phyloP scores from a whole-genome alignment of 371 early-diverging fungal species.

The Homolaphlyctis polyrhiza region DNA sequence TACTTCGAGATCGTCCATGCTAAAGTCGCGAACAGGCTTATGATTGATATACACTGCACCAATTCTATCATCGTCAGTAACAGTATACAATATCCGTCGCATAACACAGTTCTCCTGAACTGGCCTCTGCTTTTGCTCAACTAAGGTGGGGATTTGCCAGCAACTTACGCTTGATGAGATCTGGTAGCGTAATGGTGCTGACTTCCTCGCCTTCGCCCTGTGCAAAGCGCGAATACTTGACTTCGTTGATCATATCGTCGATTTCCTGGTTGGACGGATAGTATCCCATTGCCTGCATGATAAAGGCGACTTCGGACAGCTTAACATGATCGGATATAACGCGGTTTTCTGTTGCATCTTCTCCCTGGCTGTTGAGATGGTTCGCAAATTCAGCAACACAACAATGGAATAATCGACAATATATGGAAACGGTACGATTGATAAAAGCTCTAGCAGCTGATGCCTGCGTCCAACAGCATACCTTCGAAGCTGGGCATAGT shows the following conservation, averaged over 20 bases:
- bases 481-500: constrained; percentile 48
- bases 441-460: no score
- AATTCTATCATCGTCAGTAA: background rate
- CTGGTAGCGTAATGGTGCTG: constrained; percentile 27
- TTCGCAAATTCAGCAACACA: background rate
- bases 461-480: constrained; percentile 2
- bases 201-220: constrained; percentile 23
- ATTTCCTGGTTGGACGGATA: constrained; percentile 42
- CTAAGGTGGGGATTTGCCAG: background rate
- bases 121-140: background rate
- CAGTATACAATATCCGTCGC: background rate
- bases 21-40: constrained; percentile 27
- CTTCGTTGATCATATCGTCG: constrained; percentile 46
- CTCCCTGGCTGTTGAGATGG: constrained; percentile 34
- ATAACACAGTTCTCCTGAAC: background rate
- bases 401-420: no score
- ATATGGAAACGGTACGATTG: no score
- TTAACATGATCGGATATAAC: constrained; percentile 27
- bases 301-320: constrained; percentile 31
- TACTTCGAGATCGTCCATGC: constrained; percentile 21
- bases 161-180: constrained; percentile 36
- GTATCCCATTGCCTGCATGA: constrained; percentile 49
- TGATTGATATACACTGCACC: constrained; percentile 40
- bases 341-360: constrained; percentile 29
- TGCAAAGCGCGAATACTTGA: constrained; percentile 30